These are phyloP conservation scores for Penicillium macrosclerotiorum DNA, from an alignment of 495 filamentous ascomycete genomes.

Conservation along the genomic window DNA sequence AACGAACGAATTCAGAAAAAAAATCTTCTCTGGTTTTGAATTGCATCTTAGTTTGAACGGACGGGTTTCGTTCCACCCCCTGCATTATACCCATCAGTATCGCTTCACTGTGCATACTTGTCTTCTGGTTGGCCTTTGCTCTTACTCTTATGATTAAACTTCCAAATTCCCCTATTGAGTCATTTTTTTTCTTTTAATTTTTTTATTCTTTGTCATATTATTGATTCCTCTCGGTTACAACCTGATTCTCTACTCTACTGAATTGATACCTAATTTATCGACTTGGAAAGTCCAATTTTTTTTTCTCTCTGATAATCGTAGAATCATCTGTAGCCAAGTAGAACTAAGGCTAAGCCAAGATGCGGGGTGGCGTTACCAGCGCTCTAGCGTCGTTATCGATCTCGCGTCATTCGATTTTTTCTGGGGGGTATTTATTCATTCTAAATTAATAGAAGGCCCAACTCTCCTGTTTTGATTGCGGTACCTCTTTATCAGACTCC, in stretches of 20 bases:
- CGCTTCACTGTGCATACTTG: constrained; percentile 7
- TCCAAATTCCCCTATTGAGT: constrained; percentile 2
- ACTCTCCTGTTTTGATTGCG: too few species aligned
- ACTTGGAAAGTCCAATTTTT: neutral
- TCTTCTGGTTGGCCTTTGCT: neutral
- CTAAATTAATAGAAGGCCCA: too few species aligned
- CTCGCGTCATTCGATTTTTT: too few species aligned
- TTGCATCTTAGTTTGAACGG: constrained; percentile 11
- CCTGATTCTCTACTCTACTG: neutral
- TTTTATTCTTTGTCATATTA: too few species aligned
- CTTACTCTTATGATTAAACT: neutral
- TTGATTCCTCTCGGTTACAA: neutral
- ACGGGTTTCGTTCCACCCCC: constrained; percentile 12
- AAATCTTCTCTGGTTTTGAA: constrained; percentile 7
- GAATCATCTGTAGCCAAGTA: neutral
- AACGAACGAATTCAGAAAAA: too few species aligned
- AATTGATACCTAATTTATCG: neutral
- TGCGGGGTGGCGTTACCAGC: too few species aligned
- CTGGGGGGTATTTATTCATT: too few species aligned
- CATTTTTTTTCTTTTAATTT: neutral
- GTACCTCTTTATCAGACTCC: too few species aligned
- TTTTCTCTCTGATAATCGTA: neutral
- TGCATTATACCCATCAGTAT: constrained; percentile 22
- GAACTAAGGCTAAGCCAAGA: too few species aligned
- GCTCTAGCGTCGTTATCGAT: too few species aligned